These are phyloP conservation scores for Calonectria multiphialidica DNA, from an alignment of 2,329 filamentous ascomycete species.

Conservation along the genomic window DNA sequence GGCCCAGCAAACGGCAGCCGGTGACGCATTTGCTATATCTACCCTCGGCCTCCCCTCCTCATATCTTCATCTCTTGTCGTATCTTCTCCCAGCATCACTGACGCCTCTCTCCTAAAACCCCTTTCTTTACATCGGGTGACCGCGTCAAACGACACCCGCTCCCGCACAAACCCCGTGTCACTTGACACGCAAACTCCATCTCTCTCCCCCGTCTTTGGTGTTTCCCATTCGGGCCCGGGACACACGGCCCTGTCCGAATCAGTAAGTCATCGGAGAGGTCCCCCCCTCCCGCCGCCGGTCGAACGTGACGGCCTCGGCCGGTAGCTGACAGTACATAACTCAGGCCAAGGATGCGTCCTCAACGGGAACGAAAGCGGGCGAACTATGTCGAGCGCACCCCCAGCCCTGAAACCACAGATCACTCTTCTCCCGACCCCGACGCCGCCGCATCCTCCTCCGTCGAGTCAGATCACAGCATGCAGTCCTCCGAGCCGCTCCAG, in stretches of 20 bases:
- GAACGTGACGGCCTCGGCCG: background rate
- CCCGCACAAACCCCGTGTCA: background rate
- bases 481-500: background rate
- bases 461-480: background rate
- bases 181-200: background rate
- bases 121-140: background rate
- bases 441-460: background rate
- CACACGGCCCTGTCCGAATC: background rate
- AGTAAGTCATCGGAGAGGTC: background rate
- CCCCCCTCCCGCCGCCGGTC: background rate
- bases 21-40: background rate
- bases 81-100: background rate
- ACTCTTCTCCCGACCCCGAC: background rate
- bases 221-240: background rate
- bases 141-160: background rate
- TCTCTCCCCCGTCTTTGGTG: background rate
- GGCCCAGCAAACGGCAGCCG: background rate
- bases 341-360: conserved; percentile 2
- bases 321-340: background rate
- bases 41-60: background rate
- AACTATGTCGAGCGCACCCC: background rate
- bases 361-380: conserved; percentile 9
- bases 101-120: background rate
- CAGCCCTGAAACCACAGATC: conserved; percentile 5
- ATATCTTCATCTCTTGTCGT: background rate